A percentile compares a stretch with the other conserved stretches of the same genome.
phyloP scores from a whole-genome alignment of 228 moss, liverwort and hornwort species.

The Sphagnum fallax region DNA sequence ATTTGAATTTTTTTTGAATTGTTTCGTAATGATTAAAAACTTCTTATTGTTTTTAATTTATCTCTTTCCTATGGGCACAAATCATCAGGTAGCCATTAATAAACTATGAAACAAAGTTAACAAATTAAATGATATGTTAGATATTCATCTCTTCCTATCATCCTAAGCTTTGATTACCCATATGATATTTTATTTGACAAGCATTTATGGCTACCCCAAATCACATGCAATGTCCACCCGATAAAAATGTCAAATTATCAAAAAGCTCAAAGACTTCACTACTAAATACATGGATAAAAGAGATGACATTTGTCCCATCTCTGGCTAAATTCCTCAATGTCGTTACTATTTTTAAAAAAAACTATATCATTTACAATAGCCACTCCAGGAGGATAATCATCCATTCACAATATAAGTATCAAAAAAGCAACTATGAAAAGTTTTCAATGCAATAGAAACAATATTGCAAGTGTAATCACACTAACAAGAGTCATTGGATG shows the following conservation, averaged over 20 bases:
- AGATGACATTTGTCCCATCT: slow-evolving; percentile 50
- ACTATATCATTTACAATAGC: slow-evolving; percentile 32
- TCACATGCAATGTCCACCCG: slow-evolving; percentile 39
- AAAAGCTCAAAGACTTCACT: slow-evolving; percentile 66
- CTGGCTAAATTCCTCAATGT: slow-evolving; percentile 53
- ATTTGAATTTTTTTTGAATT: too few relatives aligned
- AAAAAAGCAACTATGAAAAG: background rate
- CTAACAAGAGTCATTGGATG: too few relatives aligned
- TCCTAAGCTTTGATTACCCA: background rate
- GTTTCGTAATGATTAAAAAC: too few relatives aligned
- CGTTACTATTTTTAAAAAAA: slow-evolving; percentile 35
- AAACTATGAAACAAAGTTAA: too few relatives aligned
- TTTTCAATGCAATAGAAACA: too few relatives aligned
- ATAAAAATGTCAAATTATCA: slow-evolving; percentile 44
- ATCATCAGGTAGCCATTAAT: too few relatives aligned
- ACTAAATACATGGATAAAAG: slow-evolving; percentile 58
- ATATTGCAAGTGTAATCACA: too few relatives aligned
- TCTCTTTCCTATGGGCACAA: too few relatives aligned
- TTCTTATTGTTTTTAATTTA: too few relatives aligned
- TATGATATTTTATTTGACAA: slow-evolving; percentile 25
- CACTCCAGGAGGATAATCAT: too few relatives aligned
- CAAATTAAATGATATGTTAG: too few relatives aligned
- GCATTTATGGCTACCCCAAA: slow-evolving; percentile 38
- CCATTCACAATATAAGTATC: background rate
- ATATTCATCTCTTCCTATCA: too few relatives aligned